Conservation (phyloP, 768 basidiomycete genomes). For the Lentinula edodes region DNA sequence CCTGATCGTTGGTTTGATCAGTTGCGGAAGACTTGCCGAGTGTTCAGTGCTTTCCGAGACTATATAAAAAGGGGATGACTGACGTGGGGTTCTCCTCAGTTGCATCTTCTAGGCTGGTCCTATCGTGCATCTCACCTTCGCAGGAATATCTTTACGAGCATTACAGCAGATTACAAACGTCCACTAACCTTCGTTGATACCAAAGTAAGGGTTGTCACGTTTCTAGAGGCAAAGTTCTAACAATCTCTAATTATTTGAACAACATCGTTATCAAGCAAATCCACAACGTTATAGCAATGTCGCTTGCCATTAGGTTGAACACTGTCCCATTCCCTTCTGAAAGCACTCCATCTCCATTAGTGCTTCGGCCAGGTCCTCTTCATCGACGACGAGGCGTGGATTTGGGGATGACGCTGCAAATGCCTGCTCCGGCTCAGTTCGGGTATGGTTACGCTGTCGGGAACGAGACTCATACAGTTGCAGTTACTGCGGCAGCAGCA, state of each 20-base stretch:
- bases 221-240: neutral
- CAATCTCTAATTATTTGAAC: no score
- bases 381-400: conserved; percentile 1
- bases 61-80: neutral
- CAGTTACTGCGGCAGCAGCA: neutral
- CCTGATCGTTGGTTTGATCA: no score
- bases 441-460: neutral
- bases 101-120: neutral
- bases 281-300: neutral
- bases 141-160: neutral
- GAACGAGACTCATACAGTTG: neutral
- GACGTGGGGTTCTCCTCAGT: neutral
- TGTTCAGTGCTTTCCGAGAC: neutral
- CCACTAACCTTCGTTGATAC: neutral
- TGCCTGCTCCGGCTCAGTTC: neutral
- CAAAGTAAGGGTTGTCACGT: neutral
- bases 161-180: neutral
- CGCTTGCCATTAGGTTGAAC: neutral
- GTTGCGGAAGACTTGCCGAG: neutral
- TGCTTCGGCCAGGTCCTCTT: neutral
- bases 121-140: neutral
- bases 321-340: neutral
- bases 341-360: neutral
- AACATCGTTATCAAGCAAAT: neutral
- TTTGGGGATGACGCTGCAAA: neutral